Evolutionary conservation across 163 green algal genomes (phyloP).

Genomic region (Prototheca cutis): DNA sequence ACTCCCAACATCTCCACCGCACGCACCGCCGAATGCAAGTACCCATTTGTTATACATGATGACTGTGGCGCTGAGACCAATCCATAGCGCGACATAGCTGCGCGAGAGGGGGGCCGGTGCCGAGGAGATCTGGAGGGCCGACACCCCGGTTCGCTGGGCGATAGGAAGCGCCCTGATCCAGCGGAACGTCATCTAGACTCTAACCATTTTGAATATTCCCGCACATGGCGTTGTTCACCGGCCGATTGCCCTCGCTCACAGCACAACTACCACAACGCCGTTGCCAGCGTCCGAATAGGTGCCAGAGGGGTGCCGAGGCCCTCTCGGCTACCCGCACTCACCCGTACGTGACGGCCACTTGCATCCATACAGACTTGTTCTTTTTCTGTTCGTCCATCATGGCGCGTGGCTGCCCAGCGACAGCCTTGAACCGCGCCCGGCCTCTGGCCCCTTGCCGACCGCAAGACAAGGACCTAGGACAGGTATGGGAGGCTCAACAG

Average conservation of each 20-base stretch:
- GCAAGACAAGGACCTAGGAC: too few species aligned
- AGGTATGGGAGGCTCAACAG: too few species aligned
- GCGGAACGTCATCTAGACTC: not conserved
- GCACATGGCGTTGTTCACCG: not conserved
- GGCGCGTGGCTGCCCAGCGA: too few species aligned
- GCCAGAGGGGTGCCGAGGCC: not conserved
- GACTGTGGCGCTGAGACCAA: constrained; percentile 52
- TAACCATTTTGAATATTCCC: not conserved
- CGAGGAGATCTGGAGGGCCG: too few species aligned
- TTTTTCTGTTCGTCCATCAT: not conserved
- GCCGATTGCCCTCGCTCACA: not conserved
- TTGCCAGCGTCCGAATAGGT: not conserved
- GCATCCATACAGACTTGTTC: not conserved
- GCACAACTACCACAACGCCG: too few species aligned
- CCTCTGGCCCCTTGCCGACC: too few species aligned
- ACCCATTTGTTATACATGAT: constrained; percentile 83
- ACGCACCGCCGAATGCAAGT: constrained; percentile 24
- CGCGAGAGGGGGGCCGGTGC: not conserved
- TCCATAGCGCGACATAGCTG: constrained; percentile 72
- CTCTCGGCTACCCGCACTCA: not conserved
- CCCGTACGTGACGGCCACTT: constrained; percentile 12
- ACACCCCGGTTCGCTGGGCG: not conserved
- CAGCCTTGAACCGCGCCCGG: too few species aligned
- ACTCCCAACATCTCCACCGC: not conserved
- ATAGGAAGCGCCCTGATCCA: not conserved